Evolutionary conservation across 2,329 filamentous ascomycete species (phyloP).

Genomic region (Monosporascus sp.): DNA sequence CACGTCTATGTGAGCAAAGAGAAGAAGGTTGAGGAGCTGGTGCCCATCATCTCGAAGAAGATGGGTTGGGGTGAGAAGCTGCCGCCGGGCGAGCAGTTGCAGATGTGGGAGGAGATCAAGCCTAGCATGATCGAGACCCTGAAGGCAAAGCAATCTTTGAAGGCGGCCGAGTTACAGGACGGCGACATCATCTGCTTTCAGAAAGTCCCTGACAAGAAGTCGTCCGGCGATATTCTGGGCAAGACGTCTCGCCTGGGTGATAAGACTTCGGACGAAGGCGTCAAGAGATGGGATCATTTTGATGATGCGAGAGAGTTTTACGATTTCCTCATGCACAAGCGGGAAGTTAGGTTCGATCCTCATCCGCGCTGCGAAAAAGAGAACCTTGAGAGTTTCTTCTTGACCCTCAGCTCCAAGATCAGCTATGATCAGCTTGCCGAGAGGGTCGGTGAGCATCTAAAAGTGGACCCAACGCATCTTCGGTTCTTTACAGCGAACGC

Average conservation of each 20-base stretch:
- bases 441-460: slow-evolving; percentile 73
- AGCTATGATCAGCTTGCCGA: slow-evolving; percentile 81
- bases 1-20: slow-evolving; percentile 84
- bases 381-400: slow-evolving; percentile 62
- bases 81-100: slow-evolving; percentile 52
- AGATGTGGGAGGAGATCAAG: slow-evolving; percentile 97
- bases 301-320: slow-evolving; percentile 83
- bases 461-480: slow-evolving; percentile 77
- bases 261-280: slow-evolving; percentile 31
- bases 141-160: slow-evolving; percentile 84
- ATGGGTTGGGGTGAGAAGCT: slow-evolving; percentile 84
- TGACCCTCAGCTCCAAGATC: slow-evolving; percentile 82
- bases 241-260: slow-evolving; percentile 35
- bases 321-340: slow-evolving; percentile 84
- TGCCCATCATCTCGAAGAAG: slow-evolving; percentile 68
- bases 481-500: slow-evolving; percentile 85
- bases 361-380: slow-evolving; percentile 53
- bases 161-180: slow-evolving; percentile 90
- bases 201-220: slow-evolving; percentile 48
- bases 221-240: slow-evolving; percentile 31
- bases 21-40: slow-evolving; percentile 82
- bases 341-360: slow-evolving; percentile 72
- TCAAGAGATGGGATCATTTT: slow-evolving; percentile 45
- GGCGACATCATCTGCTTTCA: slow-evolving; percentile 98
- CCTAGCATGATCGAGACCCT: slow-evolving; percentile 94